Evolutionary conservation across 2,329 filamentous ascomycete genomes (phyloP).

Genomic region (Beauveria medogensis): DNA sequence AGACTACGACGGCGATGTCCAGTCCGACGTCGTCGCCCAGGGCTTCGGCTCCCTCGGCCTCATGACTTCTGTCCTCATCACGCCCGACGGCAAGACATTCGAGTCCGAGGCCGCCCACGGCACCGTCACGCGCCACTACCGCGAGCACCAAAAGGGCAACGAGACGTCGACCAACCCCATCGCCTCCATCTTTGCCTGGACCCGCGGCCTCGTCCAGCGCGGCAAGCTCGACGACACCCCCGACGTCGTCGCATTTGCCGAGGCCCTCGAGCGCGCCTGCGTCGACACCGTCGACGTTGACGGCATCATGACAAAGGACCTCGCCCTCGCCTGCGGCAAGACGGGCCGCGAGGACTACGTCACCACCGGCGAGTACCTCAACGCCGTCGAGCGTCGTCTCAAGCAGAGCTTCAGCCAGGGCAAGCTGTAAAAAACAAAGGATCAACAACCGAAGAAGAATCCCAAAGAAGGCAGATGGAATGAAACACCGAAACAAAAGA

Average conservation of each 20-base stretch:
- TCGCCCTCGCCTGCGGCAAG: constrained; percentile 91
- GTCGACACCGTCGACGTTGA: constrained; percentile 90
- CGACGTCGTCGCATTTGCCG: constrained; percentile 83
- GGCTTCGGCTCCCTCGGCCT: constrained; percentile 96
- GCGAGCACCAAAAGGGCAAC: constrained; percentile 95
- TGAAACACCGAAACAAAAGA: neutral
- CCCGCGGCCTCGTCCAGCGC: constrained; percentile 84
- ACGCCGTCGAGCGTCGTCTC: constrained; percentile 84
- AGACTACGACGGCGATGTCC: constrained; percentile 99
- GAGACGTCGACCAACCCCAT: constrained; percentile 99
- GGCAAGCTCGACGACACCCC: constrained; percentile 90
- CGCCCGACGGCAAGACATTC: constrained; percentile 92
- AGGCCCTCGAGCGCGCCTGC: constrained; percentile 86
- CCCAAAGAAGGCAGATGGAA: too few relatives aligned
- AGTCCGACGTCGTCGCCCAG: constrained; percentile 96
- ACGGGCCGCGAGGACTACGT: constrained; percentile 78
- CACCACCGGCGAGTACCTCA: constrained; percentile 84
- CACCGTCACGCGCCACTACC: constrained; percentile 96
- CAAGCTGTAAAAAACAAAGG: constrained; percentile 50
- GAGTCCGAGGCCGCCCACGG: constrained; percentile 97
- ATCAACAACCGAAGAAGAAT: neutral
- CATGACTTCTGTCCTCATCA: constrained; percentile 97
- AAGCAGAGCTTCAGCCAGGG: constrained; percentile 64
- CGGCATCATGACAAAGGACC: constrained; percentile 98
- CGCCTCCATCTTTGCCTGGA: constrained; percentile 98